Evolutionary conservation across 495 filamentous ascomycete genomes (phyloP).

Genomic region (Aspergillus taichungensis): DNA sequence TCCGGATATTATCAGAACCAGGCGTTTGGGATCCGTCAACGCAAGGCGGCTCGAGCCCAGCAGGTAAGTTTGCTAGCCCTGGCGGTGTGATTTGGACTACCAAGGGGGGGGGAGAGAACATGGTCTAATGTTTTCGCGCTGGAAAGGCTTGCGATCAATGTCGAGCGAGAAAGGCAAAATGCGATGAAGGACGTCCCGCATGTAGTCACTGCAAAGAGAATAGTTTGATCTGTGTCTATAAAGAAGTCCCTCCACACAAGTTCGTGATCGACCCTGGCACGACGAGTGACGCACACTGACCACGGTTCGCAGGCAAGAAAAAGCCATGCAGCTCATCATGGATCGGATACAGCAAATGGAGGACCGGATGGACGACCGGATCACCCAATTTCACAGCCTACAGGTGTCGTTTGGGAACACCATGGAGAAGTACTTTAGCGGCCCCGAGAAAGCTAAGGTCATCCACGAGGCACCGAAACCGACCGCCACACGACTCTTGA

Average conservation of each 20-base stretch:
- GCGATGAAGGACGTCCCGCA: constrained; percentile 49
- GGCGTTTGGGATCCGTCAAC: constrained; percentile 28
- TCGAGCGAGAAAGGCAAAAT: constrained; percentile 54
- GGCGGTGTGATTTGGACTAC: too few relatives aligned
- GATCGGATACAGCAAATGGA: constrained; percentile 24
- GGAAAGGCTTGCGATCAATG: constrained; percentile 52
- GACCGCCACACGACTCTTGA: constrained; percentile 7
- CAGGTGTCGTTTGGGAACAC: constrained; percentile 7
- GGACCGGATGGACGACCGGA: constrained; percentile 14
- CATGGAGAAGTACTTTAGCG: too few relatives aligned
- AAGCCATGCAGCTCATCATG: constrained; percentile 29
- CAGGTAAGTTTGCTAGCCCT: constrained; percentile 23
- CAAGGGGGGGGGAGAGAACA: neutral
- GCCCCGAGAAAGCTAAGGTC: too few relatives aligned
- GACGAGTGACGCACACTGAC: constrained; percentile 1
- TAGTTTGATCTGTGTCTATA: constrained; percentile 45
- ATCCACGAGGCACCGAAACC: constrained; percentile 1
- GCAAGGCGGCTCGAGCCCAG: constrained; percentile 33
- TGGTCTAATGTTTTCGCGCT: neutral
- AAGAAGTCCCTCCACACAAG: constrained; percentile 54
- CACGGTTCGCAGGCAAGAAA: constrained; percentile 27
- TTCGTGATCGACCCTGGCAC: constrained; percentile 16
- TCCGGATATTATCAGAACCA: constrained; percentile 23
- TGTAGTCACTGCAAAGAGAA: constrained; percentile 55
- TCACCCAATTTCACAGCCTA: constrained; percentile 7